Percentiles rank a stretch among this genome's conserved stretches.
Conservation (phyloP, 176 grass and related monocot species). For the Ensete ventricosum region DNA sequence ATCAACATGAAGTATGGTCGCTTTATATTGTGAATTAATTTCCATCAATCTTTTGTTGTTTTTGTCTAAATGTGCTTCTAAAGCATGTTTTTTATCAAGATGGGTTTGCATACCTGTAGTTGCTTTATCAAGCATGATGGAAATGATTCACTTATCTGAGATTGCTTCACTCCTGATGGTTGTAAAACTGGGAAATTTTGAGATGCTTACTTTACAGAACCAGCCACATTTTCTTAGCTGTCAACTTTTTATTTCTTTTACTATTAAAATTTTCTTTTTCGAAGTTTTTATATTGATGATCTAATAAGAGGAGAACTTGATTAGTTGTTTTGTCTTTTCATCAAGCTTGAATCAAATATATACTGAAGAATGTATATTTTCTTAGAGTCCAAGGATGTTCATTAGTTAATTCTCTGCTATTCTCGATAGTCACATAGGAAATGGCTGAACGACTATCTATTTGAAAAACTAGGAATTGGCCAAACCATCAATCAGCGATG, state of each 20-base stretch:
- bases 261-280: background rate
- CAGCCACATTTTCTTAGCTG: too few species aligned
- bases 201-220: too few species aligned
- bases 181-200: background rate
- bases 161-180: background rate
- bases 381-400: too few species aligned
- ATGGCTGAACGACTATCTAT: conserved; percentile 16
- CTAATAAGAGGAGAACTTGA: too few species aligned
- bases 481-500: conserved; percentile 66
- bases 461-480: conserved; percentile 63
- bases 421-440: background rate
- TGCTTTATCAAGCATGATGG: background rate
- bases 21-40: background rate
- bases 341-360: too few species aligned
- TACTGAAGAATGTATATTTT: too few species aligned
- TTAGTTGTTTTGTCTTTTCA: too few species aligned
- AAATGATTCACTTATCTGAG: background rate
- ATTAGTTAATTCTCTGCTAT: too few species aligned
- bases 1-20: background rate
- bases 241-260: too few species aligned
- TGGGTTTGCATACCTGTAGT: background rate
- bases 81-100: background rate
- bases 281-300: too few species aligned
- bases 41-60: background rate
- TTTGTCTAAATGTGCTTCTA: background rate